Evolutionary conservation across 2,329 filamentous ascomycete species (phyloP).

Genomic region (Hymenoscyphus scutula): DNA sequence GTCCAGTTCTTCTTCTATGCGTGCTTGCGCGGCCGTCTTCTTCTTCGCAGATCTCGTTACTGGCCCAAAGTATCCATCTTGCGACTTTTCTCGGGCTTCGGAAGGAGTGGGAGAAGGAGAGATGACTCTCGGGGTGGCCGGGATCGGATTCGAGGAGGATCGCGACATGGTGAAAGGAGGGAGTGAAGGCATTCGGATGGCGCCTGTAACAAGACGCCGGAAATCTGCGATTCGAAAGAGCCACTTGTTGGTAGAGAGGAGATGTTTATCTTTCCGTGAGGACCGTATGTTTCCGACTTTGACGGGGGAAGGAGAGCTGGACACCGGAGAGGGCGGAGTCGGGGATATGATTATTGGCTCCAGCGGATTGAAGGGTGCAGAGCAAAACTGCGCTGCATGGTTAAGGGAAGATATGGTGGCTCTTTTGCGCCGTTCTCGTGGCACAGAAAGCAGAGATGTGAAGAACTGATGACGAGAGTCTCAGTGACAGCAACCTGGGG

Average conservation of each 20-base stretch:
- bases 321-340: slow-evolving; percentile 28
- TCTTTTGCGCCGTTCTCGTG: slow-evolving; percentile 31
- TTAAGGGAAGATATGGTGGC: slow-evolving; percentile 38
- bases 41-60: slow-evolving; percentile 72
- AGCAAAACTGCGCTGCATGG: slow-evolving; percentile 58
- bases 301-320: slow-evolving; percentile 17
- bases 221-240: slow-evolving; percentile 48
- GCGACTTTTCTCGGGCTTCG: slow-evolving; percentile 48
- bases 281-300: slow-evolving; percentile 36
- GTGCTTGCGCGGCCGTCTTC: slow-evolving; percentile 55
- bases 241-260: slow-evolving; percentile 45
- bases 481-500: neutral
- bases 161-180: slow-evolving; percentile 52
- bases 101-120: slow-evolving; percentile 80
- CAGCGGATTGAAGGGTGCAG: slow-evolving; percentile 52
- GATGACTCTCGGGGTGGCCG: slow-evolving; percentile 81
- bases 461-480: slow-evolving; percentile 9
- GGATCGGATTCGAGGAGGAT: slow-evolving; percentile 51
- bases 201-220: slow-evolving; percentile 53
- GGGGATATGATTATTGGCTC: slow-evolving; percentile 49
- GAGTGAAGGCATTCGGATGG: slow-evolving; percentile 54
- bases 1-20: slow-evolving; percentile 56
- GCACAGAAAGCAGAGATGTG: slow-evolving; percentile 25
- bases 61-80: slow-evolving; percentile 68
- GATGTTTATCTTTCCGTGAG: slow-evolving; percentile 52